A percentile compares a stretch with the other conserved stretches of the same genome.
phyloP scores from a whole-genome alignment of 345 rosid species.

The Noccaea bulbosa region DNA sequence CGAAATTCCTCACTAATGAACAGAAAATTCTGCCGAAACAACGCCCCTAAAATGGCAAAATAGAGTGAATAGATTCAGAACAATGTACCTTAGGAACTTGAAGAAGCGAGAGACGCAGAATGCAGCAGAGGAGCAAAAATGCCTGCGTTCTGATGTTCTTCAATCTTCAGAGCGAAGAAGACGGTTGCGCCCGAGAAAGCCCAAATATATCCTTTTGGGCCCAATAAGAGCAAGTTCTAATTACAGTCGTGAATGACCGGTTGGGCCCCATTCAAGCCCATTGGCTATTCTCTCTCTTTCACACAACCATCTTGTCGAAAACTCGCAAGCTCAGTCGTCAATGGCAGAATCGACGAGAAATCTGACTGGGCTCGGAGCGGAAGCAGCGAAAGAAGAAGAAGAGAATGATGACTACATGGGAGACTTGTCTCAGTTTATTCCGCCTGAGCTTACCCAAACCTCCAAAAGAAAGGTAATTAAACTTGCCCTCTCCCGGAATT shows the following conservation, averaged over 20 bases:
- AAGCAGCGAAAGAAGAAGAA: constrained; percentile 43
- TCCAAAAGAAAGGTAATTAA: constrained; percentile 46
- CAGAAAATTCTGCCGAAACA: neutral
- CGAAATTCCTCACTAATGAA: neutral
- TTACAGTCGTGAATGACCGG: too few species aligned
- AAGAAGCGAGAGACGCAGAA: constrained; percentile 18
- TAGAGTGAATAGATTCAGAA: neutral
- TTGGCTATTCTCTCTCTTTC: neutral
- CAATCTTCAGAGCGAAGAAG: neutral
- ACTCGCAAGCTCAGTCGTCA: constrained; percentile 25
- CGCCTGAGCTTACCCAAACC: constrained; percentile 51
- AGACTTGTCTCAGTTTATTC: constrained; percentile 75
- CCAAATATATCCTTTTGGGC: neutral
- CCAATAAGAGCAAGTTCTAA: too few species aligned
- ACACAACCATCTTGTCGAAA: neutral
- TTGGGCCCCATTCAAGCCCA: constrained; percentile 20
- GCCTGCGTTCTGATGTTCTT: neutral
- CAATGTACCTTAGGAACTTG: neutral
- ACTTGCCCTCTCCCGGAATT: neutral
- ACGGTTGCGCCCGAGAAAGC: constrained; percentile 4
- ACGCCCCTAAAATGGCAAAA: neutral
- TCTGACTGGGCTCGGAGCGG: constrained; percentile 34
- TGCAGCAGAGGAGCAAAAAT: neutral
- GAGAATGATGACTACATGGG: constrained; percentile 91
- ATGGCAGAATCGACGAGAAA: constrained; percentile 46